phyloP scores from a whole-genome alignment of 1,284 basidiomycete species.

The Dichomitus squalens region DNA sequence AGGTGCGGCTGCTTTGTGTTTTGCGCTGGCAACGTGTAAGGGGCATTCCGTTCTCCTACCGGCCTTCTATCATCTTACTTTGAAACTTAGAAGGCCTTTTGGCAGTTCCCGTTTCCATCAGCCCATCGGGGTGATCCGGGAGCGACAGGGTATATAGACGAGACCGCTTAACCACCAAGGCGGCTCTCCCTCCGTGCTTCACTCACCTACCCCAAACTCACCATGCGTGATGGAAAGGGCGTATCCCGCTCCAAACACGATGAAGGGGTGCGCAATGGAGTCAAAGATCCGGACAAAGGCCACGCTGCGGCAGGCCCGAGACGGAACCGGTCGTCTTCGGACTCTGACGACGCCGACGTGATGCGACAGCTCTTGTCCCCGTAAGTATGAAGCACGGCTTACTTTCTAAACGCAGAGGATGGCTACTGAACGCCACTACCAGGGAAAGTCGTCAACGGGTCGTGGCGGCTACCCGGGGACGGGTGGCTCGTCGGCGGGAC shows the following conservation, averaged over 20 bases:
- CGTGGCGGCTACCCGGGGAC: background rate
- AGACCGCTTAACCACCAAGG: constrained; percentile 13
- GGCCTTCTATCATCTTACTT: background rate
- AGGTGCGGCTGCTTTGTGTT: constrained; percentile 11
- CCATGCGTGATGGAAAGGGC: constrained; percentile 8
- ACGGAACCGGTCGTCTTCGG: constrained; percentile 2
- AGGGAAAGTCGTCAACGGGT: background rate
- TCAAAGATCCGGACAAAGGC: background rate
- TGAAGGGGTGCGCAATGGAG: background rate
- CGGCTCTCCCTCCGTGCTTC: constrained; percentile 5
- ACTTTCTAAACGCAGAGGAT: background rate
- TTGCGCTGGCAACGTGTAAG: constrained; percentile 18
- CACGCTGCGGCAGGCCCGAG: background rate
- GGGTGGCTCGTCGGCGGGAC: constrained; percentile 9
- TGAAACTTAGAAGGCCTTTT: background rate
- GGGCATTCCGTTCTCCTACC: constrained; percentile 5
- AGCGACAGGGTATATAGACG: constrained; percentile 4
- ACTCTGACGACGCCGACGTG: constrained; percentile 6
- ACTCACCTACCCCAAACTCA: background rate
- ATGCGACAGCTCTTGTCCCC: constrained; percentile 4
- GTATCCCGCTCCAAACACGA: constrained; percentile 1
- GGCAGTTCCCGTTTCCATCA: constrained; percentile 3
- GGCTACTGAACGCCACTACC: background rate
- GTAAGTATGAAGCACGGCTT: background rate
- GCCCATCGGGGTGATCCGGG: constrained; percentile 15